Conservation (phyloP, 495 filamentous ascomycete species). For the Daldinia vernicosa region DNA sequence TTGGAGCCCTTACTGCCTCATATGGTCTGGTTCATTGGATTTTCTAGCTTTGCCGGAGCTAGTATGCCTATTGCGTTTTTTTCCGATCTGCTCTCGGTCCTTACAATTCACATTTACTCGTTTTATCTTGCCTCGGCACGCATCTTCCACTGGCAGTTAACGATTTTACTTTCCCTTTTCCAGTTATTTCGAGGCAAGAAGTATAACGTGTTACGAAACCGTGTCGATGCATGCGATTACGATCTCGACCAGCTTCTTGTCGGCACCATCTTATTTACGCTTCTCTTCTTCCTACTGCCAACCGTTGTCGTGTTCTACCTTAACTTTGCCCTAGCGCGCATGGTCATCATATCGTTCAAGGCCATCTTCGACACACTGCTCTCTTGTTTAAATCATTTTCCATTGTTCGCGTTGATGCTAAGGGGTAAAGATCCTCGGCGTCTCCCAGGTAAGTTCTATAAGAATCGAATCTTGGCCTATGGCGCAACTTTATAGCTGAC, state of each 20-base stretch:
- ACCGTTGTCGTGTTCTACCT: slow-evolving; percentile 97
- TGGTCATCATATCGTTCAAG: slow-evolving; percentile 93
- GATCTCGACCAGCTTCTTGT: slow-evolving; percentile 97
- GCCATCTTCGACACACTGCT: slow-evolving; percentile 88
- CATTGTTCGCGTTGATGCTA: slow-evolving; percentile 96
- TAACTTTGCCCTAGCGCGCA: slow-evolving; percentile 92
- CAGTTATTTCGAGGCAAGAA: slow-evolving; percentile 98
- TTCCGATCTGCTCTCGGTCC: slow-evolving; percentile 89
- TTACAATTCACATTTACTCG: slow-evolving; percentile 95
- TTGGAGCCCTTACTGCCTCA: slow-evolving; percentile 82
- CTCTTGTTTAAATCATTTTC: slow-evolving; percentile 97
- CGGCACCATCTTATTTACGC: slow-evolving; percentile 94
- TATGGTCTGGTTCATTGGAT: slow-evolving; percentile 92
- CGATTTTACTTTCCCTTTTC: slow-evolving; percentile 94
- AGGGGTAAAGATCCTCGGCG: slow-evolving; percentile 91
- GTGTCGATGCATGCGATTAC: slow-evolving; percentile 98
- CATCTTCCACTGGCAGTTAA: slow-evolving; percentile 98
- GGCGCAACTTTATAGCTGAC: slow-evolving; percentile 22
- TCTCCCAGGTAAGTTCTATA: slow-evolving; percentile 72
- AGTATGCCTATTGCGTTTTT: slow-evolving; percentile 97
- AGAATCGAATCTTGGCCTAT: background rate
- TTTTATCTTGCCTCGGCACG: slow-evolving; percentile 97
- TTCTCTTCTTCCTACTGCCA: slow-evolving; percentile 93
- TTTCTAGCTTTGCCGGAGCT: slow-evolving; percentile 92
- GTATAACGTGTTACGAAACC: slow-evolving; percentile 93